A percentile compares a stretch with the other conserved stretches of the same genome.
Evolutionary conservation across 805 yeast genomes (phyloP).

Genomic region (Yarrowia phangngaensis): DNA sequence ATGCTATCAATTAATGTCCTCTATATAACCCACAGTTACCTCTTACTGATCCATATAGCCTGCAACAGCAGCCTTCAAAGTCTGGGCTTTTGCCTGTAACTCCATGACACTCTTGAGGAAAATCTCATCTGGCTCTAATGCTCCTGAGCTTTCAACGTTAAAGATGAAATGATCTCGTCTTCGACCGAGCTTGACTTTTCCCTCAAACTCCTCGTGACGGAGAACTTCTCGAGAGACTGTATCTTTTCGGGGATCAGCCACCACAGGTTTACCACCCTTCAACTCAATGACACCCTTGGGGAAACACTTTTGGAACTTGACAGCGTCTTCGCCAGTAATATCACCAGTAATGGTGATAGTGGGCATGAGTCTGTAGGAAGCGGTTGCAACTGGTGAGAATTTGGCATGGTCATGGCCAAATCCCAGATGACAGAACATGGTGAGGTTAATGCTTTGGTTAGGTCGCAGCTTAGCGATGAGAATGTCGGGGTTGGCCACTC

Average conservation of each 20-base stretch:
- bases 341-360: slow-evolving; percentile 61
- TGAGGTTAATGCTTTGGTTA: slow-evolving; percentile 88
- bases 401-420: slow-evolving; percentile 95
- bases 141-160: slow-evolving; percentile 92
- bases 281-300: slow-evolving; percentile 89
- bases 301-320: slow-evolving; percentile 81
- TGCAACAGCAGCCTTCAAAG: slow-evolving; percentile 23
- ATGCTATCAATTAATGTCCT: too few relatives aligned
- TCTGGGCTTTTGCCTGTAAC: slow-evolving; percentile 62
- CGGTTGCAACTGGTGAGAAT: slow-evolving; percentile 95
- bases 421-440: slow-evolving; percentile 89
- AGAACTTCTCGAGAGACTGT: slow-evolving; percentile 96
- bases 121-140: slow-evolving; percentile 95
- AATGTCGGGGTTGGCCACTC: slow-evolving; percentile 78
- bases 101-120: slow-evolving; percentile 86
- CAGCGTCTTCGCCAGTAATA: slow-evolving; percentile 71
- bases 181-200: slow-evolving; percentile 87
- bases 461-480: slow-evolving; percentile 90
- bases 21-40: background rate
- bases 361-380: slow-evolving; percentile 90
- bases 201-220: slow-evolving; percentile 86
- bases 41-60: slow-evolving; percentile 11
- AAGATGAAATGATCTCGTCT: slow-evolving; percentile 88
- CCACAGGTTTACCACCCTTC: slow-evolving; percentile 63
- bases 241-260: slow-evolving; percentile 86